These are phyloP conservation scores for Phalaenopsis equestris DNA, from an alignment of 106 monocot species.

Conservation along the genomic window DNA sequence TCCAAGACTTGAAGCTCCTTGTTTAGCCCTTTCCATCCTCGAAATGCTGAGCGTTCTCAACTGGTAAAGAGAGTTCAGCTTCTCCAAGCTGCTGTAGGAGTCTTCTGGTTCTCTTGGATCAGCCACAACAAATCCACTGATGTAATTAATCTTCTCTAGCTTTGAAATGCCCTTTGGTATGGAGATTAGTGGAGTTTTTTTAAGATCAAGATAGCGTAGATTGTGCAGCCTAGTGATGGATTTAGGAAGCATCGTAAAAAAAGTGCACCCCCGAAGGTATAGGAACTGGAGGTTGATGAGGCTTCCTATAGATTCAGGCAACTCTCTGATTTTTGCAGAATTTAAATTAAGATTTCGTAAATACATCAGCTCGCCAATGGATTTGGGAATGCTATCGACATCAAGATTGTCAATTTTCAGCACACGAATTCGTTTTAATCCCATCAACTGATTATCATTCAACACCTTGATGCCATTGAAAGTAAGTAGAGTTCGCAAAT, in stretches of 20 bases:
- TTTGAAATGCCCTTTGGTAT: conserved; percentile 26
- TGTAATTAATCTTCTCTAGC: conserved; percentile 16
- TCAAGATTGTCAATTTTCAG: conserved; percentile 10
- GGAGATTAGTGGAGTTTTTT: background rate
- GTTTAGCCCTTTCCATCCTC: conserved; percentile 21
- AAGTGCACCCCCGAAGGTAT: background rate
- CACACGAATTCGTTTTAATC: conserved; percentile 11
- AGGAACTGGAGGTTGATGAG: conserved; percentile 19
- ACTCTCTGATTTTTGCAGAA: background rate
- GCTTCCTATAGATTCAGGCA: conserved; percentile 14
- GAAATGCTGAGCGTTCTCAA: conserved; percentile 9
- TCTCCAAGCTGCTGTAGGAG: conserved; percentile 14
- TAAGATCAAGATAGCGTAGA: background rate
- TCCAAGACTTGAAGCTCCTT: background rate
- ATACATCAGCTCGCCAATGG: conserved; percentile 25
- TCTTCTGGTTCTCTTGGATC: background rate
- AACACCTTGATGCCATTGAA: background rate
- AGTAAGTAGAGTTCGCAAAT: conserved; percentile 21
- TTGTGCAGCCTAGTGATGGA: background rate
- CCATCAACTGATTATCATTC: background rate
- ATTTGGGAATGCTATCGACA: conserved; percentile 14
- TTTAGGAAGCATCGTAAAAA: conserved; percentile 10
- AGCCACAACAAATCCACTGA: conserved; percentile 21
- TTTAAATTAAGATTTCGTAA: conserved; percentile 24
- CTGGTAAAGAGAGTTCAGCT: conserved; percentile 16